Conservation (phyloP, 2,329 filamentous ascomycete species). For the Metarhizium robertsii region DNA sequence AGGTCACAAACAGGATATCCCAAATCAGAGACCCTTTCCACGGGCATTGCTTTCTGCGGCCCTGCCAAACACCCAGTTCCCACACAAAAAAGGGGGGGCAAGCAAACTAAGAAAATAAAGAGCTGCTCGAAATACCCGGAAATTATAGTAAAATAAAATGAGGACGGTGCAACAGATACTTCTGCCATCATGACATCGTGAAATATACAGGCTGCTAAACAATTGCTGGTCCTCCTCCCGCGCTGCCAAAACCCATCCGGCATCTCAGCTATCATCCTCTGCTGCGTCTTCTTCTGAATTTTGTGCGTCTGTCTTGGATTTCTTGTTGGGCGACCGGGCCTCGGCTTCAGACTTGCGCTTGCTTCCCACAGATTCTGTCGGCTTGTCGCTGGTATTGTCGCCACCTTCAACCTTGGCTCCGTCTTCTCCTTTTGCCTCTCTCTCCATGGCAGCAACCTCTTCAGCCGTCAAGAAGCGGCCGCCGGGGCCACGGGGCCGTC, state of each 20-base stretch:
- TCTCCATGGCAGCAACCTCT: slow-evolving; percentile 85
- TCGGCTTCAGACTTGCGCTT: slow-evolving; percentile 53
- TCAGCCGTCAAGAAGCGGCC: slow-evolving; percentile 94
- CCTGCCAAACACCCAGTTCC: slow-evolving; percentile 4
- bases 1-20: not conserved
- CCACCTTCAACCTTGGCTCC: slow-evolving; percentile 21
- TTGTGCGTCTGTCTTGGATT: slow-evolving; percentile 41
- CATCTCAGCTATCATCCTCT: slow-evolving; percentile 16
- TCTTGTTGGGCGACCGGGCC: slow-evolving; percentile 42
- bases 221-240: not conserved
- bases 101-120: not conserved
- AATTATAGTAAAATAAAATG: slow-evolving; percentile 5
- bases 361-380: slow-evolving; percentile 28
- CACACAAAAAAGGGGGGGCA: slow-evolving; percentile 7
- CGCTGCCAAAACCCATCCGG: not conserved
- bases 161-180: slow-evolving; percentile 9
- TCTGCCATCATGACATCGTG: slow-evolving; percentile 27
- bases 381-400: slow-evolving; percentile 15
- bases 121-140: not conserved
- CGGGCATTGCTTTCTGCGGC: not conserved
- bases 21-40: not conserved
- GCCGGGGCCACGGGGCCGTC: slow-evolving; percentile 83
- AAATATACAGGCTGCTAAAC: slow-evolving; percentile 16
- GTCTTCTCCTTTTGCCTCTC: slow-evolving; percentile 37
- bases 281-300: slow-evolving; percentile 31